phyloP scores from a whole-genome alignment of 2,329 filamentous ascomycete species.

The Venturia carpophila region DNA sequence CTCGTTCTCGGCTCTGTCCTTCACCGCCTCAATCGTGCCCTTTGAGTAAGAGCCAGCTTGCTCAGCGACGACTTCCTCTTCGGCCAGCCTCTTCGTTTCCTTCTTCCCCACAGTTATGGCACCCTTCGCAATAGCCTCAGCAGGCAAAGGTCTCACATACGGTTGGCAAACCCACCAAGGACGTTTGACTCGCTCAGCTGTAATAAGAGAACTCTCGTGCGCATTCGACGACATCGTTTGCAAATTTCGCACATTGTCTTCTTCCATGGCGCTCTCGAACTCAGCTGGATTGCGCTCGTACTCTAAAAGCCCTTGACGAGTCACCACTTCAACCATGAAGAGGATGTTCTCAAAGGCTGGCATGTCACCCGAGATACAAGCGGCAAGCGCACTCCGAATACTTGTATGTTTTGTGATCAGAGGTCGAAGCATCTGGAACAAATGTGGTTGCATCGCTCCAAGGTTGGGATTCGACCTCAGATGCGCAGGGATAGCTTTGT shows the following conservation, averaged over 20 bases:
- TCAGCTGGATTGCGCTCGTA: conserved; percentile 40
- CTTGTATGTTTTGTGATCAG: conserved; percentile 73
- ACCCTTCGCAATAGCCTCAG: conserved; percentile 77
- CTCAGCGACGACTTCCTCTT: conserved; percentile 18
- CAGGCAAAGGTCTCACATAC: conserved; percentile 75
- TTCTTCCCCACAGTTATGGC: conserved; percentile 70
- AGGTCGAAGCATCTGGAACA: conserved; percentile 84
- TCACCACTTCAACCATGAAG: conserved; percentile 62
- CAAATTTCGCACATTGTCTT: conserved; percentile 23
- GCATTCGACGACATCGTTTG: conserved; percentile 25
- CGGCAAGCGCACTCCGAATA: conserved; percentile 76
- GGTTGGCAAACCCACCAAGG: conserved; percentile 91
- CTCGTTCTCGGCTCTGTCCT: conserved; percentile 17
- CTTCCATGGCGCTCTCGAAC: conserved; percentile 15
- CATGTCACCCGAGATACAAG: conserved; percentile 61
- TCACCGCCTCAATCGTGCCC: conserved; percentile 21
- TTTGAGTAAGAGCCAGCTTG: neutral
- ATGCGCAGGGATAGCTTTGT: conserved; percentile 37
- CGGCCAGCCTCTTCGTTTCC: conserved; percentile 24
- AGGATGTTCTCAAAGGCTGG: conserved; percentile 70
- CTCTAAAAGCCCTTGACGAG: conserved; percentile 64
- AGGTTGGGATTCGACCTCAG: conserved; percentile 54
- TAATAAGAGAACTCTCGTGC: conserved; percentile 54
- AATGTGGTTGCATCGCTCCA: conserved; percentile 75
- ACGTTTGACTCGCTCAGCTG: conserved; percentile 63